A percentile compares a stretch with the other conserved stretches of the same genome.
phyloP scores from a whole-genome alignment of 768 basidiomycete species.

The Tremella fuciformis region DNA sequence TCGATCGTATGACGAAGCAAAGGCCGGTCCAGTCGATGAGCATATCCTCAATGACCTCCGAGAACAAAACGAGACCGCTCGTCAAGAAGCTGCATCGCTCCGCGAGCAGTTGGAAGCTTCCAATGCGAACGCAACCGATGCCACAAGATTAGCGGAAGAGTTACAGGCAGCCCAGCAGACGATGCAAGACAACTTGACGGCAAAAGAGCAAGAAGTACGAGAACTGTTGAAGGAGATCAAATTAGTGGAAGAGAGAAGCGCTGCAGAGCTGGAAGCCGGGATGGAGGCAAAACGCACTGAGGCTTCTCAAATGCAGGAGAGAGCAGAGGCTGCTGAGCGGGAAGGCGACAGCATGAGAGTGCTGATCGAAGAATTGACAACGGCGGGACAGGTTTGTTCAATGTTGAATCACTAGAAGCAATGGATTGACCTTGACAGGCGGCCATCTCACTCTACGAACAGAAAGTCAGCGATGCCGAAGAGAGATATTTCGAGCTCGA shows the following conservation, averaged over 20 bases:
- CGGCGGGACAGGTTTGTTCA: constrained; percentile 74
- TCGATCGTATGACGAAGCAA: constrained; percentile 52
- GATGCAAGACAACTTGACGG: constrained; percentile 60
- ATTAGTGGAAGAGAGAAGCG: constrained; percentile 28
- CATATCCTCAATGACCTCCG: constrained; percentile 55
- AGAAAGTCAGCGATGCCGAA: constrained; percentile 74
- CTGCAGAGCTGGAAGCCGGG: constrained; percentile 40
- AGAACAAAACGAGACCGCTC: constrained; percentile 54
- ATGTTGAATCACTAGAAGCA: background rate
- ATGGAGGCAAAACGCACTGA: constrained; percentile 54
- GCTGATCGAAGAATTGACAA: constrained; percentile 78
- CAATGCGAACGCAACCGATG: constrained; percentile 33
- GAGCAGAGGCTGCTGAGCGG: constrained; percentile 54
- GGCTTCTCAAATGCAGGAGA: constrained; percentile 59
- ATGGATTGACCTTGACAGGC: constrained; percentile 9
- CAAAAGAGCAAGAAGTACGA: constrained; percentile 52
- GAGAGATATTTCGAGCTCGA: constrained; percentile 37
- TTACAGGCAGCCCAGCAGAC: constrained; percentile 53
- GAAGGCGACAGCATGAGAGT: constrained; percentile 63
- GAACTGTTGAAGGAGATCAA: constrained; percentile 38
- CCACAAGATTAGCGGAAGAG: constrained; percentile 54
- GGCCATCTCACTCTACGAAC: constrained; percentile 89
- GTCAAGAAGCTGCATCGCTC: constrained; percentile 27
- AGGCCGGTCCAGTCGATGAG: constrained; percentile 50
- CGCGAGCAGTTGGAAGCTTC: constrained; percentile 27